Percentiles rank a stretch among this genome's conserved stretches.
Conservation (phyloP, 2,329 filamentous ascomycete genomes). For the Microsporum canis region DNA sequence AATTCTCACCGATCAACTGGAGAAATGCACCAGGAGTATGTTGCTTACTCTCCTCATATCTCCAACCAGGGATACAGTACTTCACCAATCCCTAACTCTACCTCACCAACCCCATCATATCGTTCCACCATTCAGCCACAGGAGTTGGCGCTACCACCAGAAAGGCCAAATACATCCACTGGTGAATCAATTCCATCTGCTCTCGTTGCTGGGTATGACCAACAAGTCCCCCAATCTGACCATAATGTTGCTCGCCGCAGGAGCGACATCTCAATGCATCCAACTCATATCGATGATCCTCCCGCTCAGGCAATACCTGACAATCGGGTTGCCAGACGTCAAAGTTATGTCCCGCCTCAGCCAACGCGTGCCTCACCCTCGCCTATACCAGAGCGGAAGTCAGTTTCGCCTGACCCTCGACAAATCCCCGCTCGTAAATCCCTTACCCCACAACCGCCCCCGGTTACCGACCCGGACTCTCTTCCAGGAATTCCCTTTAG, state of each 20-base stretch:
- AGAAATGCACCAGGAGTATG: slow-evolving; percentile 9
- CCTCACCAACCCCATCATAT: slow-evolving; percentile 18
- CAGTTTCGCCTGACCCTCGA: slow-evolving; percentile 25
- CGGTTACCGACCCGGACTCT: slow-evolving; percentile 24
- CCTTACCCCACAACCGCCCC: slow-evolving; percentile 45
- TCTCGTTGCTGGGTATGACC: slow-evolving; percentile 33
- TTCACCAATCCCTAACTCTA: slow-evolving; percentile 9
- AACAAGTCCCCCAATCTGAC: slow-evolving; percentile 18
- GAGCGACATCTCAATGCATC: background rate
- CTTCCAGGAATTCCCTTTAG: slow-evolving; percentile 44
- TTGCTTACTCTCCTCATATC: slow-evolving; percentile 14
- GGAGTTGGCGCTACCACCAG: slow-evolving; percentile 16
- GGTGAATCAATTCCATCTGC: slow-evolving; percentile 29
- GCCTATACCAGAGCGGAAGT: slow-evolving; percentile 21
- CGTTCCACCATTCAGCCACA: slow-evolving; percentile 16
- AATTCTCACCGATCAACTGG: slow-evolving; percentile 8
- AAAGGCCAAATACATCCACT: slow-evolving; percentile 20
- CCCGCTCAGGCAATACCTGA: slow-evolving; percentile 22
- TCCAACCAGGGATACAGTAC: slow-evolving; percentile 1
- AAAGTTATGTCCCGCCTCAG: slow-evolving; percentile 19
- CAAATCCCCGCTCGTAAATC: slow-evolving; percentile 45
- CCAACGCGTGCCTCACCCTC: slow-evolving; percentile 22
- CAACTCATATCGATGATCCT: slow-evolving; percentile 11
- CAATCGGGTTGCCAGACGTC: slow-evolving; percentile 18
- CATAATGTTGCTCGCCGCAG: background rate